These are phyloP conservation scores for Fusarium annulatum DNA, from an alignment of 2,329 filamentous ascomycete genomes.

Conservation along the genomic window DNA sequence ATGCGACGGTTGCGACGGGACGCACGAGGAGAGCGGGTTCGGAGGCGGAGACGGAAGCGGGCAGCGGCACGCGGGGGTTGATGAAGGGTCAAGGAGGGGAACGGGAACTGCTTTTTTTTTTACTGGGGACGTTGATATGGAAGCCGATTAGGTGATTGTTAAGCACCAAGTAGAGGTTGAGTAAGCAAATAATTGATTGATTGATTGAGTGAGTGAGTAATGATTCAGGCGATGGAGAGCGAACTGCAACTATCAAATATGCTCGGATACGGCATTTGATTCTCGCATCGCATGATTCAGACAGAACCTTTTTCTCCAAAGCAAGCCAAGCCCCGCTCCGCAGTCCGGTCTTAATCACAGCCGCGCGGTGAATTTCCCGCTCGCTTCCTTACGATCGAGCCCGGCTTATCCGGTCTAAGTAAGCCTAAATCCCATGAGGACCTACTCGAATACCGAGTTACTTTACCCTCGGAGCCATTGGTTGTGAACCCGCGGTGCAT, in stretches of 20 bases:
- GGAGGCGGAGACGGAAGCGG: constrained; percentile 36
- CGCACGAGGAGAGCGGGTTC: constrained; percentile 38
- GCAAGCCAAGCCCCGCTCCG: constrained; percentile 21
- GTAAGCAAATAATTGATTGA: not conserved
- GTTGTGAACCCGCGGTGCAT: constrained; percentile 16
- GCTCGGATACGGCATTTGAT: not conserved
- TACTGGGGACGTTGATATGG: not conserved
- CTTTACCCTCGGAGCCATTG: constrained; percentile 15
- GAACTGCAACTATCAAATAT: constrained; percentile 1
- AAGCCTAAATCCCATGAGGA: not conserved
- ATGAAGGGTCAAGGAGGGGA: constrained; percentile 22
- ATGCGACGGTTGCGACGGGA: constrained; percentile 35
- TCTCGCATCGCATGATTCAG: constrained; percentile 43
- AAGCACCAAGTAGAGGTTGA: not conserved
- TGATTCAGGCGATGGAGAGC: not conserved
- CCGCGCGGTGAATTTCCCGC: constrained; percentile 45
- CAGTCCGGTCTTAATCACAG: constrained; percentile 36
- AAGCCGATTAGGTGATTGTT: constrained; percentile 21
- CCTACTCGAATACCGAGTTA: constrained; percentile 9
- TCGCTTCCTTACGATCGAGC: not conserved
- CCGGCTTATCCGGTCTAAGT: constrained; percentile 40
- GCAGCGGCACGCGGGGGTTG: constrained; percentile 22
- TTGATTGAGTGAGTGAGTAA: not conserved
- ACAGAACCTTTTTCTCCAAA: constrained; percentile 19
- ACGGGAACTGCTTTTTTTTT: not conserved